Conservation (phyloP, 225 moss, liverwort and hornwort species). For the Pleurozium schreberi region DNA sequence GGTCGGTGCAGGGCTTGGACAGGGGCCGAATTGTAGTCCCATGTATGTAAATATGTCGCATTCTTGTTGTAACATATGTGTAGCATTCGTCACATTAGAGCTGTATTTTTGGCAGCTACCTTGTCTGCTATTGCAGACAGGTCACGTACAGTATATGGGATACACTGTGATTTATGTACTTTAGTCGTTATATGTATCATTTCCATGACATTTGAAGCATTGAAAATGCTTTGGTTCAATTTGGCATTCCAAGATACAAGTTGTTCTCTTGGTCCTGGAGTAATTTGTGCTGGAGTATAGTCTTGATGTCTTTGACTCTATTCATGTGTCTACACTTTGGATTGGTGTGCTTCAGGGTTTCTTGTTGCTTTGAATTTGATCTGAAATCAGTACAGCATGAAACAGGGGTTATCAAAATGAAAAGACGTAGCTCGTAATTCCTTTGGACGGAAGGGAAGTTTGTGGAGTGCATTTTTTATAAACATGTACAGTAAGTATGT, state of each 20-base stretch:
- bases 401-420: neutral
- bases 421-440: neutral
- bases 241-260: neutral
- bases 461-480: neutral
- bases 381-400: neutral
- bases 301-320: neutral
- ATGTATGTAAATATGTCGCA: neutral
- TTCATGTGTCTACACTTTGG: neutral
- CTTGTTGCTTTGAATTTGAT: neutral
- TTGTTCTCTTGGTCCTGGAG: neutral
- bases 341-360: neutral
- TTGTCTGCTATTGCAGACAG: neutral
- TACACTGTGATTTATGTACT: slow-evolving; percentile 10
- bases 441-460: neutral
- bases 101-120: neutral
- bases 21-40: slow-evolving; percentile 59
- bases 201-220: slow-evolving; percentile 4
- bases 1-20: slow-evolving; percentile 68
- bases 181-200: slow-evolving; percentile 4
- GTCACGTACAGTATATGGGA: neutral
- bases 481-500: neutral
- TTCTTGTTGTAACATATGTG: slow-evolving; percentile 12
- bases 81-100: neutral
- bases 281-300: neutral
- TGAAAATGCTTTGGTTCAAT: neutral